phyloP scores from a whole-genome alignment of 371 early-diverging fungal genomes.

The Scutellospora calospora region DNA sequence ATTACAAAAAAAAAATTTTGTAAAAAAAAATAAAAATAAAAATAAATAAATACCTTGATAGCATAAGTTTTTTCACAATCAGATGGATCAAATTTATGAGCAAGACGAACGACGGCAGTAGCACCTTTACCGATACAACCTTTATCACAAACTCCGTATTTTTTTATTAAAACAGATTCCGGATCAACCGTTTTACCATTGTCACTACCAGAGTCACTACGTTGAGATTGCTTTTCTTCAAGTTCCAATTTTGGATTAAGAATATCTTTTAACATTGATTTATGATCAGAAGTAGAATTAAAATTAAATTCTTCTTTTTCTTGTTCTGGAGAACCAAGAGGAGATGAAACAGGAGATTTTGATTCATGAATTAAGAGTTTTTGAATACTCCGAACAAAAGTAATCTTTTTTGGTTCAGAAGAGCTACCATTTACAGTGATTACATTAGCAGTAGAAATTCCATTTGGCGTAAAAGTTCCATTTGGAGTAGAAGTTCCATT shows the following conservation, averaged over 20 bases:
- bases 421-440: background rate
- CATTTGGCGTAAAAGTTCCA: conserved; percentile 9
- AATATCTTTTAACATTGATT: conserved; percentile 47
- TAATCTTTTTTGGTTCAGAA: conserved; percentile 49
- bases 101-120: conserved; percentile 89
- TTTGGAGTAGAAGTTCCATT: background rate
- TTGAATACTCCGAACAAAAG: conserved; percentile 47
- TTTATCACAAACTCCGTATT: conserved; percentile 83
- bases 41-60: conserved; percentile 64
- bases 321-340: conserved; percentile 30
- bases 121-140: conserved; percentile 91
- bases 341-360: conserved; percentile 45
- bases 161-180: conserved; percentile 59
- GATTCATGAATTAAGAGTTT: conserved; percentile 52
- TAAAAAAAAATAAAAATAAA: background rate
- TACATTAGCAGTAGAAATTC: conserved; percentile 23
- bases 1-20: background rate
- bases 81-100: conserved; percentile 61
- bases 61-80: conserved; percentile 80
- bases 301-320: conserved; percentile 41
- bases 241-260: conserved; percentile 45
- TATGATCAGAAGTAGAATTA: conserved; percentile 43
- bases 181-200: conserved; percentile 34
- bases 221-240: conserved; percentile 45
- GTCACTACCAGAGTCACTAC: conserved; percentile 9